Evolutionary conservation across 768 basidiomycete species (phyloP), one percentile per base, ranked within the genome.

Genomic region (Paxillus ammoniavirescens): DNA sequence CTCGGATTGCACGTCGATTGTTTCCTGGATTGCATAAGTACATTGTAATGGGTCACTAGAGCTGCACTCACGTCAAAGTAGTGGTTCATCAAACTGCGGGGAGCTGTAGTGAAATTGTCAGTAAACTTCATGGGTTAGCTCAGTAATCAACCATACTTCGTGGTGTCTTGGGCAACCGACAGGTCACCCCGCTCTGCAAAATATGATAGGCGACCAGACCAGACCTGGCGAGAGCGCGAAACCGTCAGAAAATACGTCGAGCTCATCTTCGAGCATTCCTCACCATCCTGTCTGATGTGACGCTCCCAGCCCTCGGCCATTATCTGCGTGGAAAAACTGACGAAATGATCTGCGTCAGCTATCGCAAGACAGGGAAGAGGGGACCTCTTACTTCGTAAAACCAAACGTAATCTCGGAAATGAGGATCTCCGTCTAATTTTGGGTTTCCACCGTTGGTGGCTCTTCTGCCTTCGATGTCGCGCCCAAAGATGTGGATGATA

Each of bases 261-360:
- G 8, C 35, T 13, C 21, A 17, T 14, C 23, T 13, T 30, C 14
- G 6, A 37, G 21, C 2, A 43, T 33, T 3, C 58, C 78, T 72
- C 65, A 87, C 95, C 96, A 99, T 61, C 97, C 97, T 56, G 95
- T 98, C 71, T 99, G 97, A 73, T 99, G 97, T 5, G 94, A 97
- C 3, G 96, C 97, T 38, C 97, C 97, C 12, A 99, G 79, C 17
- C 97, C 97, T 53, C 86, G 82, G 17, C 97, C 97, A 52, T 79
- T 86, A 61, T 99, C 93, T 13, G 86, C 96, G 68, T 98, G 90
- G 86, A 98, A 98, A 76, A 88, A 98, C 89, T 94, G 59, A 21
- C 5, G 28, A 30, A 21, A 44, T 36, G 44, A 35, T 31, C 7
- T 10, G 13, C 8, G 30, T 68, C 31, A 54, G 55, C 8, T 2